Conservation (phyloP, 371 early-diverging fungal genomes). For the Haplosporangium sp. region DNA sequence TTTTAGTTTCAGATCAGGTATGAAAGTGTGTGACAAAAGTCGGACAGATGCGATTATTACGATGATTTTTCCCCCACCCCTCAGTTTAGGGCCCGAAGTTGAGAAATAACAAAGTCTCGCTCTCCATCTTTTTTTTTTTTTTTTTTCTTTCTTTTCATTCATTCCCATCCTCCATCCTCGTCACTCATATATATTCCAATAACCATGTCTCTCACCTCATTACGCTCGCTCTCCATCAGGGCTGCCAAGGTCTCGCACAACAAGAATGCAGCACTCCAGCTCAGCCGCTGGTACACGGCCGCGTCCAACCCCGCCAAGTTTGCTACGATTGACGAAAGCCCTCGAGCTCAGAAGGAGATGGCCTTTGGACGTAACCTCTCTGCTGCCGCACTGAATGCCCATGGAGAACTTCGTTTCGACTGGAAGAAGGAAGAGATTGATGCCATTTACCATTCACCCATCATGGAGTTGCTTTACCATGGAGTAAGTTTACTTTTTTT, state of each 20-base stretch:
- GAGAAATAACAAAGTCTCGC: neutral
- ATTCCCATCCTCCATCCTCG: neutral
- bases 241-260: constrained; percentile 59
- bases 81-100: constrained; percentile 20
- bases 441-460: constrained; percentile 82
- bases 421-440: constrained; percentile 85
- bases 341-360: constrained; percentile 45
- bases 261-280: constrained; percentile 57
- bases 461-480: constrained; percentile 83
- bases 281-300: constrained; percentile 60
- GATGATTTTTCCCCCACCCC: neutral
- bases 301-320: constrained; percentile 61
- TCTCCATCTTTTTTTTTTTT: constrained; percentile 2
- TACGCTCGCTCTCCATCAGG: constrained; percentile 36
- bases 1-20: too few relatives aligned
- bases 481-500: constrained; percentile 64
- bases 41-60: too few relatives aligned
- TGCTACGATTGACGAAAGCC: constrained; percentile 62
- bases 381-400: constrained; percentile 70
- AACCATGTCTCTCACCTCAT: constrained; percentile 41
- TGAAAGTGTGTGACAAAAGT: too few relatives aligned
- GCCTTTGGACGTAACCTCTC: constrained; percentile 57
- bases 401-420: constrained; percentile 71
- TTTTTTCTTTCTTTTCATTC: neutral
- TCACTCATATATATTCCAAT: constrained; percentile 1